Evolutionary conservation across 257 asterid species (phyloP).

Genomic region (Craterostigma plantagineum): DNA sequence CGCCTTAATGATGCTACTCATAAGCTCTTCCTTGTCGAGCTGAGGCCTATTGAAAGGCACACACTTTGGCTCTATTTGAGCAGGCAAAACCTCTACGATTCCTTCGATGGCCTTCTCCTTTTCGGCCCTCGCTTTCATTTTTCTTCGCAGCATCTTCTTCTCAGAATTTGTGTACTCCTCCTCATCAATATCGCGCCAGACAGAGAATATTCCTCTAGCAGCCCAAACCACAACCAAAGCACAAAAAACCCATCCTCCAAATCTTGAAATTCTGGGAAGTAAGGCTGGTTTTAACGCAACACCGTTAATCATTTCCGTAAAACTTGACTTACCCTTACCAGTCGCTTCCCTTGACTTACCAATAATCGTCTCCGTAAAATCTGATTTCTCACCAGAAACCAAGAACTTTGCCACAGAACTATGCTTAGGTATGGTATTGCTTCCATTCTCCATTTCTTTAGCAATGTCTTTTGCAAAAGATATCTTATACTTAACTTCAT

Average conservation of each 20-base stretch:
- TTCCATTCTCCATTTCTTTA: slow-evolving; percentile 60
- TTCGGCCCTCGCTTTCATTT: slow-evolving; percentile 40
- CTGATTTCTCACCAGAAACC: slow-evolving; percentile 22
- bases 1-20: slow-evolving; percentile 27
- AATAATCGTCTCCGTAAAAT: no score
- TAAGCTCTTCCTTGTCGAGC: slow-evolving; percentile 56
- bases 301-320: slow-evolving; percentile 14
- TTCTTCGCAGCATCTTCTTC: slow-evolving; percentile 71
- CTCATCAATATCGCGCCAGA: slow-evolving; percentile 16
- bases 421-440: slow-evolving; percentile 27
- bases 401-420: slow-evolving; percentile 55
- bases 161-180: slow-evolving; percentile 37
- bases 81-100: slow-evolving; percentile 43
- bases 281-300: slow-evolving; percentile 17
- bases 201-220: slow-evolving; percentile 20
- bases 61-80: slow-evolving; percentile 17
- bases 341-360: no score
- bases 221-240: slow-evolving; percentile 33
- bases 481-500: no score
- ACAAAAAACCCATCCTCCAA: slow-evolving; percentile 39
- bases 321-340: no score
- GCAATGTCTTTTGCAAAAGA: no score
- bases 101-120: slow-evolving; percentile 34
- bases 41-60: slow-evolving; percentile 35
- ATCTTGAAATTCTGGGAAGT: slow-evolving; percentile 26